These are phyloP conservation scores for Pseudogymnoascus sp. DNA, from an alignment of 2,329 filamentous ascomycete species.

Conservation along the genomic window DNA sequence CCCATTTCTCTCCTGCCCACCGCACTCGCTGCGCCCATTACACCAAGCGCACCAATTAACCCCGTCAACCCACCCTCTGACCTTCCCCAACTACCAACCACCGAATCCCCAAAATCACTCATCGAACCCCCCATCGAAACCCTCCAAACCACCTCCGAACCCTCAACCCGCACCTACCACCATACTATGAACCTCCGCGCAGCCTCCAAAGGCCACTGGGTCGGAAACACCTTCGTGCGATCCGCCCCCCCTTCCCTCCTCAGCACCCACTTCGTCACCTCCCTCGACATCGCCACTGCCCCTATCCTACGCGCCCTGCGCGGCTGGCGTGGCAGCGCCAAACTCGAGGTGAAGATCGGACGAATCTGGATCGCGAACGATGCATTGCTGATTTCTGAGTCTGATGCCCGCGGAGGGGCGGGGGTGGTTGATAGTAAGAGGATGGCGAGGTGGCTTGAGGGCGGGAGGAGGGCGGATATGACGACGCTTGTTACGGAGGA, in stretches of 20 bases:
- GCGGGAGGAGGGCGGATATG: background rate
- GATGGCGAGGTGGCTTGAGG: background rate
- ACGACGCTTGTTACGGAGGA: conserved; percentile 18
- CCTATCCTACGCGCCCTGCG: background rate
- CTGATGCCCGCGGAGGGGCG: background rate
- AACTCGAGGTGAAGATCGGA: background rate
- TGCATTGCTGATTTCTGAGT: background rate
- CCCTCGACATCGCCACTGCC: background rate
- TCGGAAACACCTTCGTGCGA: background rate
- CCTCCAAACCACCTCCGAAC: background rate
- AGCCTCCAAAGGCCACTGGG: background rate
- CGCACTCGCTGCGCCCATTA: background rate
- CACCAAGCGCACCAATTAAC: background rate
- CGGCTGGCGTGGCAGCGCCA: background rate
- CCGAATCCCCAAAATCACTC: background rate
- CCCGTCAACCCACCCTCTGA: background rate
- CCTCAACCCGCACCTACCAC: background rate
- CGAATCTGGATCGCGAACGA: background rate
- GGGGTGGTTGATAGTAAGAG: background rate
- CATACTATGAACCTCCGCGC: background rate
- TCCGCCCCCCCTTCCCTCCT: background rate
- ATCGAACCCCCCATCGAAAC: background rate
- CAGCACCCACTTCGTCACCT: background rate
- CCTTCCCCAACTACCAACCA: background rate
- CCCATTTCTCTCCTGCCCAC: background rate